phyloP scores from a whole-genome alignment of 768 basidiomycete species.

The Trametes meyenii region DNA sequence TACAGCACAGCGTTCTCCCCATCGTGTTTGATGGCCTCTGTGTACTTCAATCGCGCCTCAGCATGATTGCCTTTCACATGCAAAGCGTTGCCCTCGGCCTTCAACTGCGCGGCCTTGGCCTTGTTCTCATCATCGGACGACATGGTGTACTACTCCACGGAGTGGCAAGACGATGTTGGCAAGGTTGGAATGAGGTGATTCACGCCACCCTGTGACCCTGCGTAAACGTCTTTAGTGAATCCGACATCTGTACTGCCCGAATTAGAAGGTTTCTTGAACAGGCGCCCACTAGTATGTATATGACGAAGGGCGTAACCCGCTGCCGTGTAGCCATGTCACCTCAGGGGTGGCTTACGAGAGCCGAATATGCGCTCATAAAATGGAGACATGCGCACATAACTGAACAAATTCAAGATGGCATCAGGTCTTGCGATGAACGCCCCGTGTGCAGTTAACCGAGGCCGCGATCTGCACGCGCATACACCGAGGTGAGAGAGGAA shows the following conservation, averaged over 20 bases:
- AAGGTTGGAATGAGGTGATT: neutral
- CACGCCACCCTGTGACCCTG: neutral
- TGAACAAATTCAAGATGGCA: no score
- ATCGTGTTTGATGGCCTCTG: conserved; percentile 44
- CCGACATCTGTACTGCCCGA: no score
- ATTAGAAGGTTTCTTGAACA: no score
- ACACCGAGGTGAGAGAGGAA: conserved; percentile 10
- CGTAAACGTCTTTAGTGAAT: no score
- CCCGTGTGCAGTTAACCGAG: no score
- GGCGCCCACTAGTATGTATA: no score
- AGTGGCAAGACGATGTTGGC: neutral
- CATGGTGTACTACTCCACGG: neutral
- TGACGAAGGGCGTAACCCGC: no score
- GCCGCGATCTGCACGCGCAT: neutral
- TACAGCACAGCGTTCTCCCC: conserved; percentile 44
- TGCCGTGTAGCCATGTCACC: no score
- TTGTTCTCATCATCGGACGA: conserved; percentile 16
- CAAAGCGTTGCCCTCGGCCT: conserved; percentile 45
- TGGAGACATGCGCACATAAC: neutral
- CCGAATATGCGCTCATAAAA: no score
- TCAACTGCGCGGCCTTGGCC: conserved; percentile 32
- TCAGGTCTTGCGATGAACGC: no score
- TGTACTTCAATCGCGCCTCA: conserved; percentile 44
- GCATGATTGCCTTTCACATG: conserved; percentile 37
- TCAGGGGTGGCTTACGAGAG: no score